Conservation (phyloP, 768 basidiomycete genomes). For the Calocybe cyanea region DNA sequence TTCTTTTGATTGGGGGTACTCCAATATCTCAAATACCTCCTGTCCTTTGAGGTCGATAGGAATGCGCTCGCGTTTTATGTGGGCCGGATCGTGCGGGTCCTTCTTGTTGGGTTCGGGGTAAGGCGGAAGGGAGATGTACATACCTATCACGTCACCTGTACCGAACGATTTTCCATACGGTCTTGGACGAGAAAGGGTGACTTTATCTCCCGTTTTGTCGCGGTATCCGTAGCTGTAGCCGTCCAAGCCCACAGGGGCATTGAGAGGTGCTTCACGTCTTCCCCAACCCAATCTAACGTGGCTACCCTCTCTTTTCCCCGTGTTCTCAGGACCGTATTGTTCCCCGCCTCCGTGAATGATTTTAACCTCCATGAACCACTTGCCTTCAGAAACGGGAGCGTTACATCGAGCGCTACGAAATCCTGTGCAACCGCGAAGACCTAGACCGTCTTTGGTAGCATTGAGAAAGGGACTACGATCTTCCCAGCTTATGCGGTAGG, state of each 20-base stretch:
- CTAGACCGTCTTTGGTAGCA: slow-evolving; percentile 74
- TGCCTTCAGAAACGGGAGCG: slow-evolving; percentile 82
- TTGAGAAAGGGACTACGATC: slow-evolving; percentile 81
- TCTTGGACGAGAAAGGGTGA: slow-evolving; percentile 76
- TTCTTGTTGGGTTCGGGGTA: slow-evolving; percentile 51
- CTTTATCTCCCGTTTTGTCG: slow-evolving; percentile 91
- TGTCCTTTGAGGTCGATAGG: slow-evolving; percentile 96
- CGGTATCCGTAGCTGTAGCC: slow-evolving; percentile 91
- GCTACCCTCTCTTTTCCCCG: slow-evolving; percentile 58
- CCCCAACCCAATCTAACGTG: slow-evolving; percentile 93
- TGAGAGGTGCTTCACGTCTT: slow-evolving; percentile 87
- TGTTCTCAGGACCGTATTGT: slow-evolving; percentile 36
- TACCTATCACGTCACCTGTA: slow-evolving; percentile 87
- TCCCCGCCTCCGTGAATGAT: slow-evolving; percentile 74
- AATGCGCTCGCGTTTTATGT: slow-evolving; percentile 83
- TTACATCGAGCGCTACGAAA: slow-evolving; percentile 90
- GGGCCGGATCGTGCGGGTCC: slow-evolving; percentile 77
- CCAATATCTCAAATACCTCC: slow-evolving; percentile 91
- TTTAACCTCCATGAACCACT: slow-evolving; percentile 92
- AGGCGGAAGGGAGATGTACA: slow-evolving; percentile 87
- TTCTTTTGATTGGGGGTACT: slow-evolving; percentile 87
- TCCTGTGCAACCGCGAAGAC: slow-evolving; percentile 78
- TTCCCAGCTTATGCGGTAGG: slow-evolving; percentile 83
- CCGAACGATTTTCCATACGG: slow-evolving; percentile 72
- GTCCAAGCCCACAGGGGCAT: slow-evolving; percentile 89